A percentile compares a stretch with the other conserved stretches of the same genome.
These are phyloP conservation scores for Monosporascus cannonballus DNA, from an alignment of 2,329 filamentous ascomycete species.

Conservation along the genomic window DNA sequence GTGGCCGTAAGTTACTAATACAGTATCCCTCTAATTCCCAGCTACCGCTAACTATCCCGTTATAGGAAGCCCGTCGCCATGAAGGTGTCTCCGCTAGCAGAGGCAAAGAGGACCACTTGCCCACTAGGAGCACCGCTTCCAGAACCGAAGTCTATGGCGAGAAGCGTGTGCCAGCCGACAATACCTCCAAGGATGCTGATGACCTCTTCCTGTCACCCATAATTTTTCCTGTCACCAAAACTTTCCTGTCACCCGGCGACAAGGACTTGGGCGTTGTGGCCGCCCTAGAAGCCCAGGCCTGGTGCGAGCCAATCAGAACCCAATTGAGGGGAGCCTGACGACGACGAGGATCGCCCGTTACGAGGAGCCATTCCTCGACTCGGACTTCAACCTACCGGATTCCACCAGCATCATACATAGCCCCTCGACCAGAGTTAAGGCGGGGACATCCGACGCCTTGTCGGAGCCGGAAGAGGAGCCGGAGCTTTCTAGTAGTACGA, in stretches of 20 bases:
- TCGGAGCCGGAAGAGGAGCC: too few species aligned
- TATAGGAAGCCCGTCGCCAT: conserved; percentile 79
- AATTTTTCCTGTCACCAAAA: background rate
- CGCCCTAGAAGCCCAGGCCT: conserved; percentile 19
- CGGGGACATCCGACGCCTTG: background rate
- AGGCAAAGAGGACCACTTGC: conserved; percentile 77
- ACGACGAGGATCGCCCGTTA: conserved; percentile 25
- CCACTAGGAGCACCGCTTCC: conserved; percentile 89
- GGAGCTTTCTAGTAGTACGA: too few species aligned
- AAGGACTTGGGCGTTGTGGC: too few species aligned
- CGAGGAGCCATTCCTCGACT: conserved; percentile 26
- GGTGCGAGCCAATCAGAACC: conserved; percentile 20
- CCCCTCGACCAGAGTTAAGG: background rate
- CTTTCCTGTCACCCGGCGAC: background rate
- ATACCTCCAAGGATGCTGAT: conserved; percentile 60
- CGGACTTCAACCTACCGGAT: conserved; percentile 25
- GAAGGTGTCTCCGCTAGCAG: conserved; percentile 93
- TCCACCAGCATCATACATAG: conserved; percentile 3
- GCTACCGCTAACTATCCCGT: too few species aligned
- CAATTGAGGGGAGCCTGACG: conserved; percentile 12
- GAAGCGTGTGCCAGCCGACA: conserved; percentile 93
- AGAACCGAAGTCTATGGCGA: conserved; percentile 98
- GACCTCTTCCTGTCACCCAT: conserved; percentile 29
- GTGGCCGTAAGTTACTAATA: too few species aligned
- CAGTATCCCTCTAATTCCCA: too few species aligned